Evolutionary conservation across 495 filamentous ascomycete genomes (phyloP).

Genomic region (Aspergillus taichungensis): DNA sequence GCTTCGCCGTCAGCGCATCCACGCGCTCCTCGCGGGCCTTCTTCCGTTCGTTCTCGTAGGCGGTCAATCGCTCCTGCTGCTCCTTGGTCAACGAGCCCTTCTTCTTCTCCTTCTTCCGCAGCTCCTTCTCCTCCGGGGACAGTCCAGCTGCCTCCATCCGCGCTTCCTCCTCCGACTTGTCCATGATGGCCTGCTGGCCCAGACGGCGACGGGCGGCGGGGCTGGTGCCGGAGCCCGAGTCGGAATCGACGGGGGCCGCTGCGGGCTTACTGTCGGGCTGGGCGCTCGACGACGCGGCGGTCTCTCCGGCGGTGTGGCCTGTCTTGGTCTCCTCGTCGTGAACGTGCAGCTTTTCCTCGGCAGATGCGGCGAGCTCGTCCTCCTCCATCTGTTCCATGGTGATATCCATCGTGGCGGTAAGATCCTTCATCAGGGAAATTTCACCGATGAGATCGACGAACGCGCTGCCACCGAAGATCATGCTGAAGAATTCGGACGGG

Average conservation of each 20-base stretch:
- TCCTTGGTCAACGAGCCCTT: slow-evolving; percentile 79
- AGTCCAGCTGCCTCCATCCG: slow-evolving; percentile 58
- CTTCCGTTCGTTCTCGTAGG: slow-evolving; percentile 79
- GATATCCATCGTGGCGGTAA: slow-evolving; percentile 86
- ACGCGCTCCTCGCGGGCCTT: slow-evolving; percentile 85
- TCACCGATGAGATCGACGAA: slow-evolving; percentile 89
- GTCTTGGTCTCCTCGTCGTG: slow-evolving; percentile 36
- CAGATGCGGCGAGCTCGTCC: slow-evolving; percentile 48
- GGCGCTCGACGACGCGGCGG: slow-evolving; percentile 18
- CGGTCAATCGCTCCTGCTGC: slow-evolving; percentile 80
- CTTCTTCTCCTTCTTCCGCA: slow-evolving; percentile 79
- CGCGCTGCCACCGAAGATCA: slow-evolving; percentile 96
- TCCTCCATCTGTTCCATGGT: slow-evolving; percentile 65
- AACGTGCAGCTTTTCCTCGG: slow-evolving; percentile 41
- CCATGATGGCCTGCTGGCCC: slow-evolving; percentile 77
- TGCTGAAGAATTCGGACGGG: slow-evolving; percentile 94
- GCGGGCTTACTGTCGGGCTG: slow-evolving; percentile 9
- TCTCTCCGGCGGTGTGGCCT: slow-evolving; percentile 13
- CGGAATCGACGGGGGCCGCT: slow-evolving; percentile 15
- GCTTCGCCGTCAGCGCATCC: slow-evolving; percentile 69
- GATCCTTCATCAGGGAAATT: slow-evolving; percentile 85
- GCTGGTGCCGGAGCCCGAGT: slow-evolving; percentile 48
- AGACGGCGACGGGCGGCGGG: slow-evolving; percentile 63
- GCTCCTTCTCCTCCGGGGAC: slow-evolving; percentile 66
- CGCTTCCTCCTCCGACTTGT: slow-evolving; percentile 80